A percentile compares a stretch with the other conserved stretches of the same genome.
phyloP scores from a whole-genome alignment of 1,284 basidiomycete species.

The Tylopilus sp. region DNA sequence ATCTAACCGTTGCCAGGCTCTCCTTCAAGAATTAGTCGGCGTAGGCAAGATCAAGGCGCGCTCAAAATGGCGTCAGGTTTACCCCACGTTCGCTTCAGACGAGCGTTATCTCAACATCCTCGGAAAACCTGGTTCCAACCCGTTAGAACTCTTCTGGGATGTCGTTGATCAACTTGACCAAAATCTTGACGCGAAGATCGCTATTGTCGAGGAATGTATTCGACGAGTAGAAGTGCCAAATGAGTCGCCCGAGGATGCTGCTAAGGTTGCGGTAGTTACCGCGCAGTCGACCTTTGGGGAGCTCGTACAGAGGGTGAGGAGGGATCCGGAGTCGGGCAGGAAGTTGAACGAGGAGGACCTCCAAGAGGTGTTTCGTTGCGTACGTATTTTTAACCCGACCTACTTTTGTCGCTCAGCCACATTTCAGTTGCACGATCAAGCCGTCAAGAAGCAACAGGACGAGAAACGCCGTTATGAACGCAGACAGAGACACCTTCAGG shows the following conservation, averaged over 20 bases:
- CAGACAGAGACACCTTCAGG: constrained; percentile 80
- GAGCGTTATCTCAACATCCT: constrained; percentile 80
- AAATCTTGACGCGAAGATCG: constrained; percentile 73
- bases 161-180: constrained; percentile 82
- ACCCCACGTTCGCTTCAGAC: constrained; percentile 72
- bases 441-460: constrained; percentile 71
- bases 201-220: constrained; percentile 57
- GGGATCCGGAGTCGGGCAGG: constrained; percentile 44
- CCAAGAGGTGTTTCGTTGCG: constrained; percentile 60
- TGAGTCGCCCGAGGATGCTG: constrained; percentile 31
- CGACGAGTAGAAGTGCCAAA: constrained; percentile 41
- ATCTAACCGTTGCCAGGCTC: constrained; percentile 40
- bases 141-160: constrained; percentile 96
- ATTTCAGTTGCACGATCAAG: constrained; percentile 62
- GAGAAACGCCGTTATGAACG: constrained; percentile 80
- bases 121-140: constrained; percentile 88
- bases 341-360: constrained; percentile 52
- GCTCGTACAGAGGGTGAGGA: constrained; percentile 56
- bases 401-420: constrained; percentile 7
- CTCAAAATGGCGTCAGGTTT: constrained; percentile 88
- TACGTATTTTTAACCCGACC: constrained; percentile 37
- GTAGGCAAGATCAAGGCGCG: constrained; percentile 71
- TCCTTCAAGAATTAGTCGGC: constrained; percentile 67
- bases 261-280: constrained; percentile 36
- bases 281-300: constrained; percentile 58